A percentile compares a stretch with the other conserved stretches of the same genome.
Evolutionary conservation across 129 eudicot genomes (phyloP).

Genomic region (Heracleum sosnowskyi): DNA sequence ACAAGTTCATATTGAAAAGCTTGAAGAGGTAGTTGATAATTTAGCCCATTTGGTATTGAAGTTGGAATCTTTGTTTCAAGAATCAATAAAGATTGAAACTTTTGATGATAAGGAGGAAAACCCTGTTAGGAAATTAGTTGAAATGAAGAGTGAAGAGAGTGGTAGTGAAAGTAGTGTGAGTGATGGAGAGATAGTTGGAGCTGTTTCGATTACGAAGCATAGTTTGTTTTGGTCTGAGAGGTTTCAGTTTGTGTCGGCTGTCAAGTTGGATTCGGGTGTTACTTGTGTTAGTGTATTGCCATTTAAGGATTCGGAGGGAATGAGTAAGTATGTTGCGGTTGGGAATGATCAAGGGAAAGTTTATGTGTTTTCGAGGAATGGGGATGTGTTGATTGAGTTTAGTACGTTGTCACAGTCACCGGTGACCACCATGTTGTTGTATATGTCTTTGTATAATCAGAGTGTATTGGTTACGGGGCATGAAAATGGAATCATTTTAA

Average conservation of each 20-base stretch:
- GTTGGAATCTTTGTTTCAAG: slow-evolving; percentile 50
- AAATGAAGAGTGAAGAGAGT: slow-evolving; percentile 3
- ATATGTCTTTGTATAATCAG: slow-evolving; percentile 56
- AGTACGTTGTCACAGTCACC: slow-evolving; percentile 41
- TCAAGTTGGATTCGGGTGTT: slow-evolving; percentile 54
- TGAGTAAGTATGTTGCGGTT: slow-evolving; percentile 69
- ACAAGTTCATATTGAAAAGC: slow-evolving; percentile 57
- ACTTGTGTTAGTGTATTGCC: slow-evolving; percentile 71
- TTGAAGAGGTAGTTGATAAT: slow-evolving; percentile 61
- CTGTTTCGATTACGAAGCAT: slow-evolving; percentile 66
- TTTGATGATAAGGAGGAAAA: slow-evolving; percentile 9
- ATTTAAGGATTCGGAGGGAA: slow-evolving; percentile 58
- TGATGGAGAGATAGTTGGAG: slow-evolving; percentile 32
- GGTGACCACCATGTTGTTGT: slow-evolving; percentile 46
- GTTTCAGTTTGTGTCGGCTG: slow-evolving; percentile 85
- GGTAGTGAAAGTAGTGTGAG: slow-evolving; percentile 16
- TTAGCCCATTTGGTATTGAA: slow-evolving; percentile 52
- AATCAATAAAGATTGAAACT: slow-evolving; percentile 6
- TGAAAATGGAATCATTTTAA: slow-evolving; percentile 62
- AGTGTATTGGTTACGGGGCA: slow-evolving; percentile 80
- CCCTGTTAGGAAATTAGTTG: background rate
- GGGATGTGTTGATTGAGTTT: slow-evolving; percentile 66
- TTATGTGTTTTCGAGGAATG: slow-evolving; percentile 47
- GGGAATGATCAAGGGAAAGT: slow-evolving; percentile 74
- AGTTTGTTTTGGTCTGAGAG: slow-evolving; percentile 84